phyloP scores from a whole-genome alignment of 345 rosid species.

The Eucalyptus coolabah region DNA sequence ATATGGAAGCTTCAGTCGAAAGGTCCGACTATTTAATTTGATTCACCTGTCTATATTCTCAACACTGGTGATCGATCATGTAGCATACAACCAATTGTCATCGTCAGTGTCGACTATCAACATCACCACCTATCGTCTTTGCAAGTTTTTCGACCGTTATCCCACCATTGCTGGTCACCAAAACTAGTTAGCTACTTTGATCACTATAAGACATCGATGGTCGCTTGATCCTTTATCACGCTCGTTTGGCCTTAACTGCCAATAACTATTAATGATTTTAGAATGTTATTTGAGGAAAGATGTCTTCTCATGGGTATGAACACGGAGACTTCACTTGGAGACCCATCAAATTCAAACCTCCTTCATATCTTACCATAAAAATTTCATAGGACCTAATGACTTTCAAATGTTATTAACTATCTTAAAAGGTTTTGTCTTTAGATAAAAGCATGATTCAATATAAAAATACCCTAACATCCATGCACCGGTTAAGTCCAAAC shows the following conservation, averaged over 20 bases:
- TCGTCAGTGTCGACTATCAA: rapidly evolving
- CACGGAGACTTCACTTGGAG: background rate
- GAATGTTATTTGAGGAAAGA: too few species aligned
- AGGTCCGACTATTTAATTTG: too few species aligned
- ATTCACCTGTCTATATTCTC: too few species aligned
- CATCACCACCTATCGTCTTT: background rate
- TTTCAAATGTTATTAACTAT: rapidly evolving
- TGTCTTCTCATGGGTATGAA: background rate
- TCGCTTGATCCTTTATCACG: background rate
- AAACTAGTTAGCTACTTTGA: background rate
- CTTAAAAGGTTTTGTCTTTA: background rate
- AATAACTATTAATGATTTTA: background rate
- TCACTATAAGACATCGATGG: too few species aligned
- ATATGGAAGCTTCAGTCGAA: too few species aligned
- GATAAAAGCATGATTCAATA: background rate
- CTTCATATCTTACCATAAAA: background rate
- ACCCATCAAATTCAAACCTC: background rate
- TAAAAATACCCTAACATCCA: background rate
- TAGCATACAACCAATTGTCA: background rate
- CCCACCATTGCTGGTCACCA: rapidly evolving
- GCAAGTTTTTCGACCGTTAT: background rate
- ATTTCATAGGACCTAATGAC: rapidly evolving
- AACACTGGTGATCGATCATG: background rate
- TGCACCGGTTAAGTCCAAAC: background rate
- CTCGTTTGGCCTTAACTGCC: background rate